These are phyloP conservation scores for Mycena vulgaris DNA, from an alignment of 768 basidiomycete genomes.

Conservation along the genomic window DNA sequence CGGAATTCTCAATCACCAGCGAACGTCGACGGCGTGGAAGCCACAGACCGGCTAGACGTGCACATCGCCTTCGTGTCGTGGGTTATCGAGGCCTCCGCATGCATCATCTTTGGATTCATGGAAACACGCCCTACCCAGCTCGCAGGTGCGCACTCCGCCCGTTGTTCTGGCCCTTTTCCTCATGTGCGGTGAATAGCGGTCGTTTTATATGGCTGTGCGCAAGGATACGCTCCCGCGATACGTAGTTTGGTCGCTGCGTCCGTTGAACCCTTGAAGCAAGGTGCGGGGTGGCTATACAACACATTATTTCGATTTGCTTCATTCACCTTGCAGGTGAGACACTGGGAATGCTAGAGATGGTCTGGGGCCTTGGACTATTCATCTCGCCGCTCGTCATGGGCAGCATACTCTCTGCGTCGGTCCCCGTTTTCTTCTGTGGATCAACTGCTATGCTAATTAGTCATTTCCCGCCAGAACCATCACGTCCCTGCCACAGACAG, in stretches of 20 bases:
- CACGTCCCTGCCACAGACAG: slow-evolving; percentile 25
- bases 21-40: neutral
- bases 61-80: slow-evolving; percentile 45
- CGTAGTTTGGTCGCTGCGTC: slow-evolving; percentile 33
- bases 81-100: slow-evolving; percentile 31
- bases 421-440: neutral
- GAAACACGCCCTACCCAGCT: slow-evolving; percentile 24
- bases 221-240: slow-evolving; percentile 16
- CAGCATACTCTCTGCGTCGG: slow-evolving; percentile 28
- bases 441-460: neutral
- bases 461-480: slow-evolving; percentile 12
- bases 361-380: slow-evolving; percentile 15
- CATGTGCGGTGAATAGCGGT: slow-evolving; percentile 1
- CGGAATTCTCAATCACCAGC: neutral
- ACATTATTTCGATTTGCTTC: neutral
- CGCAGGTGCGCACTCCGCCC: slow-evolving; percentile 3
- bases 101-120: slow-evolving; percentile 35
- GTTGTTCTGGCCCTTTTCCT: neutral
- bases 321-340: slow-evolving; percentile 13
- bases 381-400: slow-evolving; percentile 28
- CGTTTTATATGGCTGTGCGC: slow-evolving; percentile 18
- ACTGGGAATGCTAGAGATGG: slow-evolving; percentile 23
- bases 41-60: slow-evolving; percentile 48
- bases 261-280: slow-evolving; percentile 28
- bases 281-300: too few relatives aligned